Conservation (phyloP, 208 protist genomes). For the Sergeia podlipaevii region DNA sequence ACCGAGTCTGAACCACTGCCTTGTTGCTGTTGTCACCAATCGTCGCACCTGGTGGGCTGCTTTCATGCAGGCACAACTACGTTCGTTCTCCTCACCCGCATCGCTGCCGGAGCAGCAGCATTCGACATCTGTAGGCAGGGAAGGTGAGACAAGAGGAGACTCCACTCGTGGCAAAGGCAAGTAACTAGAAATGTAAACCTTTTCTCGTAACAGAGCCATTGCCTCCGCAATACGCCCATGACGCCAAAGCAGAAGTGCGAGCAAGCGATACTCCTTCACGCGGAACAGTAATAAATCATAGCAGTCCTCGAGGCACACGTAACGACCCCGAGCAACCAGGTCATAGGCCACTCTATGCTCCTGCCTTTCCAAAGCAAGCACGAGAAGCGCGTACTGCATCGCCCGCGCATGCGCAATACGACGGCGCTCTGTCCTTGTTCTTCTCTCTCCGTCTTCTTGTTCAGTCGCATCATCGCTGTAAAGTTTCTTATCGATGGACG, state of each 20-base stretch:
- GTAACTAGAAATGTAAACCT: too few relatives aligned
- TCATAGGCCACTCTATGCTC: conserved; percentile 55
- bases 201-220: conserved; percentile 12
- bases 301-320: conserved; percentile 49
- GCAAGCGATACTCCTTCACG: conserved; percentile 54
- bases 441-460: not conserved
- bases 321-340: conserved; percentile 22
- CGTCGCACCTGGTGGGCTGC: too few relatives aligned
- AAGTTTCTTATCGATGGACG: too few relatives aligned
- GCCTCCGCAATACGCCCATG: conserved; percentile 25
- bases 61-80: too few relatives aligned
- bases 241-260: conserved; percentile 64
- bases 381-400: conserved; percentile 65
- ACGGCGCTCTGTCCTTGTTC: not conserved
- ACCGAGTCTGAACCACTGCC: too few relatives aligned
- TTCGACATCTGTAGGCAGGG: too few relatives aligned
- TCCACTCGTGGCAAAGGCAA: too few relatives aligned
- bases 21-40: too few relatives aligned
- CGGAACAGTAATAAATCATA: conserved; percentile 53
- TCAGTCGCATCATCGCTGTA: too few relatives aligned
- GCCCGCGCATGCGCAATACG: conserved; percentile 19
- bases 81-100: too few relatives aligned
- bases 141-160: too few relatives aligned
- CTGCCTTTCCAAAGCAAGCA: conserved; percentile 56
- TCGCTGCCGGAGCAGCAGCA: too few relatives aligned